These are phyloP conservation scores for Fusarium verrucosum DNA, from an alignment of 2,329 filamentous ascomycete genomes.

Conservation along the genomic window DNA sequence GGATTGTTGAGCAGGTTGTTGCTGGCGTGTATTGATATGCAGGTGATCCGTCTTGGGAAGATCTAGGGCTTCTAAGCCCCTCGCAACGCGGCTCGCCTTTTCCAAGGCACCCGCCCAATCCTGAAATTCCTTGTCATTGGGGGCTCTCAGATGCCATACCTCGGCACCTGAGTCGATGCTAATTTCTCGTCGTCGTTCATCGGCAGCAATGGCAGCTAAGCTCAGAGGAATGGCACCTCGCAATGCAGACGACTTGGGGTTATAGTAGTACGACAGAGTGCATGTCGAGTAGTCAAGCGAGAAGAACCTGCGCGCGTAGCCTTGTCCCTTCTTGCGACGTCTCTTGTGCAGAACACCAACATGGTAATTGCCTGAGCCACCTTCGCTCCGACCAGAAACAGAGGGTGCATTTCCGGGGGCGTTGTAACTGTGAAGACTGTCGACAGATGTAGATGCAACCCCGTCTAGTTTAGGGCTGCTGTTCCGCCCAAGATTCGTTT, in stretches of 20 bases:
- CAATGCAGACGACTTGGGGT: conserved; percentile 89
- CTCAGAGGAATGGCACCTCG: conserved; percentile 92
- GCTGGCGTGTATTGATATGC: conserved; percentile 43
- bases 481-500: conserved; percentile 62
- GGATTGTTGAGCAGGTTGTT: conserved; percentile 45
- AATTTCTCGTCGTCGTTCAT: conserved; percentile 88
- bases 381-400: conserved; percentile 63
- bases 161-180: conserved; percentile 97
- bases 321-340: conserved; percentile 90
- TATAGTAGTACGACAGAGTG: conserved; percentile 96
- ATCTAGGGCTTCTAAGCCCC: conserved; percentile 58
- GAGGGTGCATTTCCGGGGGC: conserved; percentile 57
- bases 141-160: conserved; percentile 91
- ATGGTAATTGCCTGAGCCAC: conserved; percentile 68
- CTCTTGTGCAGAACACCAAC: conserved; percentile 89
- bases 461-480: conserved; percentile 57
- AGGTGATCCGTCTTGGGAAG: conserved; percentile 42
- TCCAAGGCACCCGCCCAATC: conserved; percentile 90
- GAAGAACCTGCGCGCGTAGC: conserved; percentile 92
- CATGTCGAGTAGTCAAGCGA: conserved; percentile 94
- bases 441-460: conserved; percentile 63
- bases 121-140: conserved; percentile 83
- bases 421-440: conserved; percentile 67
- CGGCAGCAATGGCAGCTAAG: conserved; percentile 88
- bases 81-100: conserved; percentile 75